Base-by-base conservation (phyloP, 106 monocot genomes). In the Cymbidium sinense region DNA sequence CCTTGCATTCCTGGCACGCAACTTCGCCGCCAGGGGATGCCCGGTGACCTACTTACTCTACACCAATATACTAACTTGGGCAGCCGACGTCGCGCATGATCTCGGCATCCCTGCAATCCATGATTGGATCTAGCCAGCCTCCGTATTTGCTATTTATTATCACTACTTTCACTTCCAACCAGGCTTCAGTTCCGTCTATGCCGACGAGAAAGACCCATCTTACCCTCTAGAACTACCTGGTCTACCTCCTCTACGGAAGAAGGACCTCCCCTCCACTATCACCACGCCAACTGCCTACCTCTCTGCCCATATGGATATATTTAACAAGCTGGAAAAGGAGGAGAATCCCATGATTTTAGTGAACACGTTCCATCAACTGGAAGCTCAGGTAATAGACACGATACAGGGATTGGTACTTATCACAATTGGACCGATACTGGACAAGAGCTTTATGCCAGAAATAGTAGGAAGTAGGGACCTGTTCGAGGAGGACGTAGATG, bases 111-210 rank as follows among this genome's bases (percentile, higher is more conserved):
- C 85, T 13, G 43, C 77, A 3, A 72, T 72, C 2, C 77, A 78
- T 34, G 84, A 81, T 79, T 94, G 93, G 93, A 87, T 88, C 77
- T 90, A 94, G 58, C 85, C 90, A 1, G 93, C 86, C 41, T 67
- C 85, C 43, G 82, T 87, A 44, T 86, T 95, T 70, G 86, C 82
- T 41, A 47, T 80, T 23, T 95, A 87, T 77, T 80, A 90, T 77
- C 86, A 90, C 86, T 87, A 78, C 84, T 93, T 75, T 33, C 29
- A 70, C 19, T 33, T 1, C 82, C 90, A 47, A 33, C 70, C 18
- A 7, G 33, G 70, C 70, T 70, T 70, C 34, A 17, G 3, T 11
- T 2, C 30, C 37, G 28, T 50, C 30, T 34, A 77, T 25, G 18
- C 10, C 20, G 7, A 58, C 25, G 84, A 83, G 25, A 39, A 39